Evolutionary conservation across 441 rosid species (phyloP).

Genomic region (Pelargonium fulgidum): DNA sequence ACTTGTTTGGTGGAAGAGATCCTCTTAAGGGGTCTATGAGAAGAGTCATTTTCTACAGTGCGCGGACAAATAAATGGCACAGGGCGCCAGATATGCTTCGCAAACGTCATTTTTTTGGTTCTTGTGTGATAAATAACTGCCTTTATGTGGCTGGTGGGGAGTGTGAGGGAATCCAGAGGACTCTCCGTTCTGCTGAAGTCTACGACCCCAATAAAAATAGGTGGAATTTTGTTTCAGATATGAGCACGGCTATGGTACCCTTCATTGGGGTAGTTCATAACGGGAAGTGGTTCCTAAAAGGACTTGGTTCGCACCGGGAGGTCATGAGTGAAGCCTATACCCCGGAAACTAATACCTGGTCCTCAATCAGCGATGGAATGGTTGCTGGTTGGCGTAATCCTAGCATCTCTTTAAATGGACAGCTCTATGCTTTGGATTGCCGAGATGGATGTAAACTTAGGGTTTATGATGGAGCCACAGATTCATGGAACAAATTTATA

Average conservation of each 20-base stretch:
- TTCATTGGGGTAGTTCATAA: constrained; percentile 43
- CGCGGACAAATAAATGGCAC: constrained; percentile 50
- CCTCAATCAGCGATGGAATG: constrained; percentile 40
- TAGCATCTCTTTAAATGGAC: constrained; percentile 33
- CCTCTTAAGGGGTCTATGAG: constrained; percentile 47
- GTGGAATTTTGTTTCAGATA: constrained; percentile 44
- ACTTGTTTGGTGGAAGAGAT: constrained; percentile 52
- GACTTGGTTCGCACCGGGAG: constrained; percentile 43
- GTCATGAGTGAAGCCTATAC: constrained; percentile 45
- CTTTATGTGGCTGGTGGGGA: constrained; percentile 52
- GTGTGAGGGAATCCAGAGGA: constrained; percentile 39
- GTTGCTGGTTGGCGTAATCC: constrained; percentile 53
- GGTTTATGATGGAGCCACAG: constrained; percentile 40
- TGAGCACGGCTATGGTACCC: constrained; percentile 51
- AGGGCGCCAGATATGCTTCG: constrained; percentile 54
- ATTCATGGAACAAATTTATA: constrained; percentile 42
- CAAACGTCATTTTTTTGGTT: constrained; percentile 44
- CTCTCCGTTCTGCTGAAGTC: constrained; percentile 44
- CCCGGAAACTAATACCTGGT: constrained; percentile 41
- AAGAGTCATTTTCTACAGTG: constrained; percentile 44
- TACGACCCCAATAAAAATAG: constrained; percentile 53
- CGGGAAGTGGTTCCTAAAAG: constrained; percentile 48
- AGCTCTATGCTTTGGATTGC: constrained; percentile 46
- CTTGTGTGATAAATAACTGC: constrained; percentile 52
- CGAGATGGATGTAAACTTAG: constrained; percentile 46